These are phyloP conservation scores for Sarcodon aspratus DNA, from an alignment of 768 basidiomycete genomes.

Conservation along the genomic window DNA sequence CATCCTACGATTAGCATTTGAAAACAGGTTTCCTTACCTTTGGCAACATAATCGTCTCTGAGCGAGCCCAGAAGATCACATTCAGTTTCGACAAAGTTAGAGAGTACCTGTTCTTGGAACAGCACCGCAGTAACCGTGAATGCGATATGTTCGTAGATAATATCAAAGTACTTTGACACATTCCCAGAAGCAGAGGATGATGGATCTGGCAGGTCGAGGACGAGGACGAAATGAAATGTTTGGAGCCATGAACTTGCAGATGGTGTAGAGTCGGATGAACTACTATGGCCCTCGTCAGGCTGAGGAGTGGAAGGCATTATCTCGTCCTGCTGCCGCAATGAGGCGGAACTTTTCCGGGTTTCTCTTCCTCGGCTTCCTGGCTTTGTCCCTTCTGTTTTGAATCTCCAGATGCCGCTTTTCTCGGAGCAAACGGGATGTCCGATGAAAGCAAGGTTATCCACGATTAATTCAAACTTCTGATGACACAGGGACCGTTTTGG, in stretches of 20 bases:
- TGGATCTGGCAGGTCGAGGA: slow-evolving; percentile 84
- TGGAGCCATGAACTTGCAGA: slow-evolving; percentile 41
- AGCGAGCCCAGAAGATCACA: slow-evolving; percentile 60
- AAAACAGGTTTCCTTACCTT: slow-evolving; percentile 30
- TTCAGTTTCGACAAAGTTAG: slow-evolving; percentile 78
- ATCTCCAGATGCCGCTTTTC: slow-evolving; percentile 62
- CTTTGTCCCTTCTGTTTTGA: slow-evolving; percentile 51
- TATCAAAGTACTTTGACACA: slow-evolving; percentile 70
- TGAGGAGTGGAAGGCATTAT: slow-evolving; percentile 20
- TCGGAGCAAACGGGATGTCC: slow-evolving; percentile 90
- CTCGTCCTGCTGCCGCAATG: slow-evolving; percentile 15
- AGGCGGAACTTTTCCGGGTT: neutral
- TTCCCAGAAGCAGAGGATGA: slow-evolving; percentile 75
- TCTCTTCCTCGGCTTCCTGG: slow-evolving; percentile 40
- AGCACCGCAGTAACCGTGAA: slow-evolving; percentile 82
- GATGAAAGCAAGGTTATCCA: slow-evolving; percentile 87
- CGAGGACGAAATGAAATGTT: slow-evolving; percentile 79
- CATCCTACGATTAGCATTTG: neutral
- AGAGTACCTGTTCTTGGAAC: slow-evolving; percentile 81
- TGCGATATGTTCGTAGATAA: slow-evolving; percentile 80
- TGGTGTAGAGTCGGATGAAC: neutral
- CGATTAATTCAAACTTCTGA: slow-evolving; percentile 85
- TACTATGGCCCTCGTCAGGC: slow-evolving; percentile 5
- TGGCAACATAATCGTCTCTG: slow-evolving; percentile 57
- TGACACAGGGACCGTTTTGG: slow-evolving; percentile 78